A percentile compares a stretch with the other conserved stretches of the same genome.
Conservation (phyloP, 202 grass and related monocot species). For the Eragrostis tef region DNA sequence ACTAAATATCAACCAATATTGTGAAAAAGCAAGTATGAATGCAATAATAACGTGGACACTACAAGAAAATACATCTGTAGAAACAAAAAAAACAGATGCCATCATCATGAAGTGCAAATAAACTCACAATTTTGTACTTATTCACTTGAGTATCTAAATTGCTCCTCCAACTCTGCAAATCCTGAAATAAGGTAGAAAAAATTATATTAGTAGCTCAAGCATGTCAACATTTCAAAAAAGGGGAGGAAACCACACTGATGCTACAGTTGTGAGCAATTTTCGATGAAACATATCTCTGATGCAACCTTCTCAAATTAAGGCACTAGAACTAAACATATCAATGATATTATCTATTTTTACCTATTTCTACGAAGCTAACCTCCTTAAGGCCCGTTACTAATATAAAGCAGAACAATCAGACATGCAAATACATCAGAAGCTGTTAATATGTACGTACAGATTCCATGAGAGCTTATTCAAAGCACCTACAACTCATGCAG, state of each 20-base stretch:
- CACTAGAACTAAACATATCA: background rate
- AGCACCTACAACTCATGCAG: background rate
- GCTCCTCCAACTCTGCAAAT: conserved; percentile 76
- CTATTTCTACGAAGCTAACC: too few species aligned
- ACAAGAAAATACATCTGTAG: background rate
- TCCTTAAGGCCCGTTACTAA: background rate
- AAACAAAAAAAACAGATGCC: too few species aligned
- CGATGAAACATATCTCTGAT: background rate
- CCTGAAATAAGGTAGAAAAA: conserved; percentile 44
- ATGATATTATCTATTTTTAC: too few species aligned
- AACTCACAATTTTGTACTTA: conserved; percentile 81
- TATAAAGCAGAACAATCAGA: background rate
- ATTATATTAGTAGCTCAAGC: conserved; percentile 1
- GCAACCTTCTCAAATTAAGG: conserved; percentile 9
- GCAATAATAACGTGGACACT: background rate
- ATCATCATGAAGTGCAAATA: background rate
- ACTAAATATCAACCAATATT: conserved; percentile 13
- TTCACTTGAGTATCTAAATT: conserved; percentile 84
- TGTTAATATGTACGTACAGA: background rate
- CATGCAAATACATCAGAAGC: background rate
- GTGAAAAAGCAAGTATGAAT: conserved; percentile 19
- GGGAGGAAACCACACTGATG: accelerated
- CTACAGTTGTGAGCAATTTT: background rate
- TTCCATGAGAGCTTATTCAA: background rate
- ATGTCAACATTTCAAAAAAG: background rate